Evolutionary conservation across 2,329 filamentous ascomycete species (phyloP).

Genomic region (Zopfia rhizophila): DNA sequence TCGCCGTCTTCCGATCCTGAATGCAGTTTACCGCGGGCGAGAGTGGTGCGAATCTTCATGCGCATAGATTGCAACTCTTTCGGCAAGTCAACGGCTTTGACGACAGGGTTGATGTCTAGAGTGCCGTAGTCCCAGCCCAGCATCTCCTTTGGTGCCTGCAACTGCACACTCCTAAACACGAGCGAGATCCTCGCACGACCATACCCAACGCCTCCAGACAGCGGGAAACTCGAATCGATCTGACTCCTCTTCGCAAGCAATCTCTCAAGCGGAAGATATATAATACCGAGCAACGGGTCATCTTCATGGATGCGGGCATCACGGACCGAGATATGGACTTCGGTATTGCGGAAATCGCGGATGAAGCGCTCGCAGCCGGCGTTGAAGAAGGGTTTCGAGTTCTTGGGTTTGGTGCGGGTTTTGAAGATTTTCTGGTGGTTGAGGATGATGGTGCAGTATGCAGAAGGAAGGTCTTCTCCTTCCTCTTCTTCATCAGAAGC

Average conservation of each 20-base stretch:
- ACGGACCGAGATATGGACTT: constrained; percentile 74
- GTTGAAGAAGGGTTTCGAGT: constrained; percentile 81
- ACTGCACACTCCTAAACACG: constrained; percentile 75
- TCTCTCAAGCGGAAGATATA: constrained; percentile 72
- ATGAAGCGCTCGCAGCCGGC: constrained; percentile 79
- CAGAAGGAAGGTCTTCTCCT: constrained; percentile 72
- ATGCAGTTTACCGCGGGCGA: constrained; percentile 69
- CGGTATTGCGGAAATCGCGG: constrained; percentile 72
- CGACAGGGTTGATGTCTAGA: constrained; percentile 67
- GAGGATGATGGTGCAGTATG: constrained; percentile 78
- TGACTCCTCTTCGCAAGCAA: constrained; percentile 72
- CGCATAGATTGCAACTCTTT: constrained; percentile 61
- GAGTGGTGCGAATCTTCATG: constrained; percentile 69
- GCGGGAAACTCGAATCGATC: constrained; percentile 71
- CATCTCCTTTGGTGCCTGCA: constrained; percentile 68
- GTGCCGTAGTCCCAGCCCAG: constrained; percentile 79
- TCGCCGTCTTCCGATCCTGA: constrained; percentile 45
- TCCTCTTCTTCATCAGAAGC: constrained; percentile 70
- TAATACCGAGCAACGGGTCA: constrained; percentile 74
- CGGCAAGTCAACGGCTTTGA: constrained; percentile 62
- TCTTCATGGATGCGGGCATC: constrained; percentile 76
- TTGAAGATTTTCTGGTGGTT: constrained; percentile 77
- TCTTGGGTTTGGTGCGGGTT: constrained; percentile 80
- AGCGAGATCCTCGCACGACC: constrained; percentile 75
- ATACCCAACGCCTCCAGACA: constrained; percentile 78